Base-by-base conservation (phyloP, 2,329 filamentous ascomycete species). In the Dactylonectria macrodidyma region DNA sequence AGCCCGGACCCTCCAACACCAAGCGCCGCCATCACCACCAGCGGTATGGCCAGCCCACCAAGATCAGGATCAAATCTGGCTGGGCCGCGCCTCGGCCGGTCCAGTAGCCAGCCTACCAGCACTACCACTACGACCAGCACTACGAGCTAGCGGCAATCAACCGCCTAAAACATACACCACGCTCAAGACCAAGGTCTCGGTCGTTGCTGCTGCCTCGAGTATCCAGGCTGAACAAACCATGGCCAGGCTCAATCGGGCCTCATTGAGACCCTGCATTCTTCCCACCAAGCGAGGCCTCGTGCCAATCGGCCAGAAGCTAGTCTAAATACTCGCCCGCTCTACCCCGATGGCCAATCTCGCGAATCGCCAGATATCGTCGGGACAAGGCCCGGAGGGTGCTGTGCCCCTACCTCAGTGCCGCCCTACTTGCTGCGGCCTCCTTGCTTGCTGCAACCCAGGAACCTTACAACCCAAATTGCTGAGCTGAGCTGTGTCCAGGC, bases 81-180 rank as follows among this genome's bases (percentile, higher is more conserved):
- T 60, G 34, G 41, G 54, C 36, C 22, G 51, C 46, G 50, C 51
- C 41, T 59, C 34, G 50, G 34, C 62, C 54, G 50, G 61, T 36
- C 61, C 24, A 59, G 52, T 22, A 30, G 26, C 26, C 26, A 30
- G 26, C 26, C 61, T 8, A 14, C 30, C 36, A 24, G 44, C 11
- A 36, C 57, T 33, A 26, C 46, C 19, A 19, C 26, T 30, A 30
- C 26, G 26, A 30, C 26, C 26, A 30, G 26, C 26, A 30, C 26
- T 30, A 30, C 26, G 26, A 7, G 26, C 26, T 30, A 30, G 26
- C 26, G 7, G 26, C 26, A 30, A 30, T 30, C 26, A 30, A 58
- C 47, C 54, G 47, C n/a, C 34, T 19, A 33, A 56, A 50, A n/a
- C 11, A 41, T 9, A 10, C 50, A 26, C n/a, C 16, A 16, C n/a